A percentile compares a stretch with the other conserved stretches of the same genome.
phyloP scores from a whole-genome alignment of 176 grass and related monocot species.

The Aechmea fasciata region DNA sequence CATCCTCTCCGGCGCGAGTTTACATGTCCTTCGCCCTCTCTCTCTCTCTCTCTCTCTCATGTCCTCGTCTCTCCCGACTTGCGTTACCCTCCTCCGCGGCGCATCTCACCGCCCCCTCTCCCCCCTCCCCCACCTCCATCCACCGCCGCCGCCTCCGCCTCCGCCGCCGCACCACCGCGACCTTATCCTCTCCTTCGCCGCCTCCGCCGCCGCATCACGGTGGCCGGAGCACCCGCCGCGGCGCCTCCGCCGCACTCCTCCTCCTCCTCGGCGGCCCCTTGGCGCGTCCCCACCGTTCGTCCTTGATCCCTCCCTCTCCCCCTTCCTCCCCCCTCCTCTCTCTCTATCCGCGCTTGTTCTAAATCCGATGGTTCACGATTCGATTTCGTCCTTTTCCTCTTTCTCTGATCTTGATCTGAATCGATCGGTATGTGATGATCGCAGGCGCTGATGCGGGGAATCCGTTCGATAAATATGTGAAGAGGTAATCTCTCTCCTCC shows the following conservation, averaged over 20 bases:
- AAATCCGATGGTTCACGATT: background rate
- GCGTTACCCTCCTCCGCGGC: constrained; percentile 10
- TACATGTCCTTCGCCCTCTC: background rate
- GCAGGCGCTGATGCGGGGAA: constrained; percentile 48
- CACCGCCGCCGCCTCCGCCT: background rate
- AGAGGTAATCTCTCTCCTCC: constrained; percentile 27
- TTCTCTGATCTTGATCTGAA: background rate
- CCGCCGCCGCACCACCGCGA: background rate
- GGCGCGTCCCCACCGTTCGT: constrained; percentile 6
- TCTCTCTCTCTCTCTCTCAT: background rate
- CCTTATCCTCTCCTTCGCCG: background rate
- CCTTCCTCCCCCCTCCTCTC: too few relatives aligned
- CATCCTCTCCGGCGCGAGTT: too few relatives aligned
- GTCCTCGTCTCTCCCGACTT: constrained; percentile 9
- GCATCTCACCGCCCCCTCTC: background rate
- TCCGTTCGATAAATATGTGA: constrained; percentile 81
- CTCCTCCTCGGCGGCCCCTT: constrained; percentile 18
- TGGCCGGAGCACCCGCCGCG: constrained; percentile 15
- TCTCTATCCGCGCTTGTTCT: background rate
- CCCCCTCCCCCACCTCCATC: background rate
- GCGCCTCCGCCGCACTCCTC: constrained; percentile 20
- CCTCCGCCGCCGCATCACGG: background rate
- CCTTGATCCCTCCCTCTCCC: background rate
- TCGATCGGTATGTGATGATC: background rate
- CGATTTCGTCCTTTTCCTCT: constrained; percentile 2